A percentile compares a stretch with the other conserved stretches of the same genome.
These are phyloP conservation scores for Nematodospora anomalae DNA, from an alignment of 1,139 yeast genomes.

Conservation along the genomic window DNA sequence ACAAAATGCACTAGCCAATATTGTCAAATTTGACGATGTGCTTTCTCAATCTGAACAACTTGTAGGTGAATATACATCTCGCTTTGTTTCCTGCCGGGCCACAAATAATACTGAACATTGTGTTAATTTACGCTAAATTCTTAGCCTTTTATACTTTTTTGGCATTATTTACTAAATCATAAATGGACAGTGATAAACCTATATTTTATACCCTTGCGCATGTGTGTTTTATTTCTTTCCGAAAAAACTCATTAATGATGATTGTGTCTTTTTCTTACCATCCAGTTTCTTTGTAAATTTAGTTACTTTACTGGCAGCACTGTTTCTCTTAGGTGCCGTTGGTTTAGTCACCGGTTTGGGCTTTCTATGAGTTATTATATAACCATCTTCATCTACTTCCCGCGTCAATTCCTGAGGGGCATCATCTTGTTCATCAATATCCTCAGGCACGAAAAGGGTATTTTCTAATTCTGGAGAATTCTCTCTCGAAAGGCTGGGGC, in stretches of 20 bases:
- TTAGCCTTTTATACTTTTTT: too few relatives aligned
- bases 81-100: too few relatives aligned
- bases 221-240: slow-evolving; percentile 26
- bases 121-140: too few relatives aligned
- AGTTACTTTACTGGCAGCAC: slow-evolving; percentile 10
- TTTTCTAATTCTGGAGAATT: slow-evolving; percentile 12
- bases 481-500: too few relatives aligned
- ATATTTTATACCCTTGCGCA: too few relatives aligned
- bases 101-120: too few relatives aligned
- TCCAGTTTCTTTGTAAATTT: slow-evolving; percentile 16
- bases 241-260: slow-evolving; percentile 43
- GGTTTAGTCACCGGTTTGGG: slow-evolving; percentile 20
- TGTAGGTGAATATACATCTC: too few relatives aligned
- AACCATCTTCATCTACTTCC: slow-evolving; percentile 44
- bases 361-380: slow-evolving; percentile 32
- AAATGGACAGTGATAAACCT: too few relatives aligned
- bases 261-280: slow-evolving; percentile 30
- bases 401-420: slow-evolving; percentile 15
- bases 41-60: too few relatives aligned
- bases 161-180: too few relatives aligned
- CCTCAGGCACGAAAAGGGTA: slow-evolving; percentile 12
- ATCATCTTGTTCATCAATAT: slow-evolving; percentile 11
- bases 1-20: too few relatives aligned
- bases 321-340: slow-evolving; percentile 9
- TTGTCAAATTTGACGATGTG: too few relatives aligned